These are phyloP conservation scores for Thymus mandschuricus DNA, from an alignment of 257 asterid genomes.

Conservation along the genomic window DNA sequence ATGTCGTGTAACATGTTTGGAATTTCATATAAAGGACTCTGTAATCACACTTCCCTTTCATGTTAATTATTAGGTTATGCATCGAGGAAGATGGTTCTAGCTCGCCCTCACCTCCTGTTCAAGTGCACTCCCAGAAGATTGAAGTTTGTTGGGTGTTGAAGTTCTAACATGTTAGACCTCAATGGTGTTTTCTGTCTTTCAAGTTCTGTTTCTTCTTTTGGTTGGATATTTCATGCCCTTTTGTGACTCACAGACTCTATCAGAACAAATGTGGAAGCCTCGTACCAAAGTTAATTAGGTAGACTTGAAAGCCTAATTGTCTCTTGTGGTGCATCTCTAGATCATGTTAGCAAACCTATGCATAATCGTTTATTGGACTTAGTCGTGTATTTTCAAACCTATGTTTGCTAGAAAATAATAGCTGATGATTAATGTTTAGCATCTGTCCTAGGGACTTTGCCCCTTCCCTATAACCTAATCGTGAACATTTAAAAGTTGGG, in stretches of 20 bases:
- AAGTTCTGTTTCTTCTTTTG: conserved; percentile 14
- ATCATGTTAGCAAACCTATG: conserved; percentile 20
- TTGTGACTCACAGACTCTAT: conserved; percentile 23
- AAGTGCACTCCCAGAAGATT: conserved; percentile 25
- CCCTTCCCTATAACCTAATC: conserved; percentile 3
- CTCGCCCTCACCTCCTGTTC: conserved; percentile 26
- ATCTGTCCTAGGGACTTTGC: background rate
- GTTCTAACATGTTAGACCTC: conserved; percentile 15
- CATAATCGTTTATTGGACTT: conserved; percentile 8
- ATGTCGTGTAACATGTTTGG: background rate
- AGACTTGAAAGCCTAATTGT: conserved; percentile 29
- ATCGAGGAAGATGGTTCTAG: conserved; percentile 34
- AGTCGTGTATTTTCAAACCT: background rate
- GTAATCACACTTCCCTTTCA: conserved; percentile 20
- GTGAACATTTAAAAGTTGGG: background rate
- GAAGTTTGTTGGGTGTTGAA: conserved; percentile 31
- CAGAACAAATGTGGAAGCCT: conserved; percentile 1
- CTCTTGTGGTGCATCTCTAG: conserved; percentile 24
- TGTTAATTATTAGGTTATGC: conserved; percentile 30
- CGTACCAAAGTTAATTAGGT: conserved; percentile 29
- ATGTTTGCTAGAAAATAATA: conserved; percentile 6
- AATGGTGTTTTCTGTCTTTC: conserved; percentile 17
- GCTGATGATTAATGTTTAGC: conserved; percentile 1
- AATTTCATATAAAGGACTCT: background rate
- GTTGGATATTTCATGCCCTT: conserved; percentile 26